Conservation (phyloP, 352 stramenopile species). For the Globisporangium middletonii region DNA sequence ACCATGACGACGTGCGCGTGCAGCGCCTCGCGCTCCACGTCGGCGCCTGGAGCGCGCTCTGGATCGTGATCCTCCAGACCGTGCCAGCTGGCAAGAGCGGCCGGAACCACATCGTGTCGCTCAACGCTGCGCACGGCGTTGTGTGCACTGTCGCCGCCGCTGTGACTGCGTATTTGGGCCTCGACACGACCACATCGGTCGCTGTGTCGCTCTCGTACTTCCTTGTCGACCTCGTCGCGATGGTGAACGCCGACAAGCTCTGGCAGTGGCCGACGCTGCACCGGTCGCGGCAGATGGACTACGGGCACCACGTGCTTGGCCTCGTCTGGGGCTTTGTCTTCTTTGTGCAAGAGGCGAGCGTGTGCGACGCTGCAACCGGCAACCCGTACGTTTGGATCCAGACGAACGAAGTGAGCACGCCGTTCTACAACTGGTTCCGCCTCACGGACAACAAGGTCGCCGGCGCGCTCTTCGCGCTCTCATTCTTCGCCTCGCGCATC, state of each 20-base stretch:
- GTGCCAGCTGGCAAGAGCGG: slow-evolving; percentile 33
- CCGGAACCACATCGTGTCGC: slow-evolving; percentile 60
- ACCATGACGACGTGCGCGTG: slow-evolving; percentile 24
- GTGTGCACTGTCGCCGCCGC: slow-evolving; percentile 47
- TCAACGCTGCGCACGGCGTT: slow-evolving; percentile 63
- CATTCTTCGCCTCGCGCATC: slow-evolving; percentile 69
- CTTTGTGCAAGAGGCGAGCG: slow-evolving; percentile 47
- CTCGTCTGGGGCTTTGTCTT: slow-evolving; percentile 59
- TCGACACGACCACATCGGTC: slow-evolving; percentile 53
- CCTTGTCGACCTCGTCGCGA: slow-evolving; percentile 60
- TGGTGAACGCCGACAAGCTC: slow-evolving; percentile 48
- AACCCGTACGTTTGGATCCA: slow-evolving; percentile 83
- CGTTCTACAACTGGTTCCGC: slow-evolving; percentile 80
- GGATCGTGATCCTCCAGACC: slow-evolving; percentile 37
- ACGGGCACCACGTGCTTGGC: slow-evolving; percentile 59
- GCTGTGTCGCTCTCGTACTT: slow-evolving; percentile 63
- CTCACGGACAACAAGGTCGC: slow-evolving; percentile 53
- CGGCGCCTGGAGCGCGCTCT: slow-evolving; percentile 40
- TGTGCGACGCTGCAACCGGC: slow-evolving; percentile 43
- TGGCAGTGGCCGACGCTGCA: slow-evolving; percentile 26
- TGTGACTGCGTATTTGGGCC: slow-evolving; percentile 29
- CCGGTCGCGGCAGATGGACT: slow-evolving; percentile 61
- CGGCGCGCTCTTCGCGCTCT: slow-evolving; percentile 42
- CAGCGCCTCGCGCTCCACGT: slow-evolving; percentile 23
- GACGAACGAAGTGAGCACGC: slow-evolving; percentile 76